Evolutionary conservation across 2,329 filamentous ascomycete species (phyloP).

Genomic region (Botrytis sinoallii): DNA sequence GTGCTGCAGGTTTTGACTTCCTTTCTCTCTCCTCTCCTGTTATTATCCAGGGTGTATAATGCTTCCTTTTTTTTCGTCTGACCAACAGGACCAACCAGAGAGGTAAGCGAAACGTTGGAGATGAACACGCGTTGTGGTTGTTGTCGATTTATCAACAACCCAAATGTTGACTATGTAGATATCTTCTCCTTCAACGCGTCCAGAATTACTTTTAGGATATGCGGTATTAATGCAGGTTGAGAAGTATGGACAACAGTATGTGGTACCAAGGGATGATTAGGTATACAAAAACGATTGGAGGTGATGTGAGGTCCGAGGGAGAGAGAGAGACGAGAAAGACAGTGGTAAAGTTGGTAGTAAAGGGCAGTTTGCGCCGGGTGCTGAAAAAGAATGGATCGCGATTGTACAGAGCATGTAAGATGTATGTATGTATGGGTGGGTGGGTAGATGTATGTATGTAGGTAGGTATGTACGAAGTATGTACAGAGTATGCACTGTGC

Average conservation of each 20-base stretch:
- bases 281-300: conserved; percentile 2
- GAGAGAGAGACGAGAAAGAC: neutral
- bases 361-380: neutral
- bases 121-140: conserved; percentile 5
- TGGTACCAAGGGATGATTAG: neutral
- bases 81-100: conserved; percentile 7
- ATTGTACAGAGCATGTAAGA: neutral
- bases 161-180: neutral
- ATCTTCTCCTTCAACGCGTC: neutral
- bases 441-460: neutral
- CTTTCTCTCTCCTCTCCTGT: neutral
- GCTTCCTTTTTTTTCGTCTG: conserved; percentile 7
- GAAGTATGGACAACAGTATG: neutral
- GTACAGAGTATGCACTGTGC: neutral
- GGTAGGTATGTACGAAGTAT: too few relatives aligned
- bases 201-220: neutral
- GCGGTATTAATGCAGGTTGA: neutral
- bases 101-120: conserved; percentile 14
- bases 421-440: neutral
- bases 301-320: neutral
- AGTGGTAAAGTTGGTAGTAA: neutral
- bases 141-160: neutral
- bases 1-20: neutral
- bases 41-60: conserved; percentile 3
- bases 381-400: conserved; percentile 1